These are phyloP conservation scores for Tribonema minus DNA, from an alignment of 108 stramenopile genomes.

Conservation along the genomic window DNA sequence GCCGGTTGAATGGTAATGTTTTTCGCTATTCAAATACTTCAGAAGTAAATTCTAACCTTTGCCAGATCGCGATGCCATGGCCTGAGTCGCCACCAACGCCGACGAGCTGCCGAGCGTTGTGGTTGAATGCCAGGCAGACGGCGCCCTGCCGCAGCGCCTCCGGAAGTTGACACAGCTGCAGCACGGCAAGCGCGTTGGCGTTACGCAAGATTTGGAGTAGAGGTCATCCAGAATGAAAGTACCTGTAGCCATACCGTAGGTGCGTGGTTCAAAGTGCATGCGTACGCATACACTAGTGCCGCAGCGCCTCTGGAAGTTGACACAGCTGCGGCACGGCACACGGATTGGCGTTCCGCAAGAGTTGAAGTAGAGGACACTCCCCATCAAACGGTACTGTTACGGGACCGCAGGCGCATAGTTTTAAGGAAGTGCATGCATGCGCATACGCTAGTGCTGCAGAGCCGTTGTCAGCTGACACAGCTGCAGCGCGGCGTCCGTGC, in stretches of 20 bases:
- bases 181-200: background rate
- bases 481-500: background rate
- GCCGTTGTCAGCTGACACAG: background rate
- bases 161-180: background rate
- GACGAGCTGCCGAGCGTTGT: background rate
- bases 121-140: background rate
- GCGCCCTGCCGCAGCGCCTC: background rate
- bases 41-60: background rate
- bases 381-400: too few relatives aligned
- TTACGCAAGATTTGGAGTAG: too few relatives aligned
- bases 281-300: too few relatives aligned
- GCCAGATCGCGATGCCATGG: background rate
- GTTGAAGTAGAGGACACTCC: too few relatives aligned
- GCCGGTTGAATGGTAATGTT: too few relatives aligned
- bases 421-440: background rate
- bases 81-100: background rate
- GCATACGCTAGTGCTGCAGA: background rate
- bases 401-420: too few relatives aligned
- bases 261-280: too few relatives aligned
- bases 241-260: too few relatives aligned
- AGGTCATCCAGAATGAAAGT: too few relatives aligned
- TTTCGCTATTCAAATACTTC: too few relatives aligned
- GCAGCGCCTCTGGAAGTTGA: background rate
- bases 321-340: background rate
- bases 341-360: background rate